A percentile compares a stretch with the other conserved stretches of the same genome.
phyloP scores from a whole-genome alignment of 202 grass and related monocot species.

The Cymbopogon flexuosus region DNA sequence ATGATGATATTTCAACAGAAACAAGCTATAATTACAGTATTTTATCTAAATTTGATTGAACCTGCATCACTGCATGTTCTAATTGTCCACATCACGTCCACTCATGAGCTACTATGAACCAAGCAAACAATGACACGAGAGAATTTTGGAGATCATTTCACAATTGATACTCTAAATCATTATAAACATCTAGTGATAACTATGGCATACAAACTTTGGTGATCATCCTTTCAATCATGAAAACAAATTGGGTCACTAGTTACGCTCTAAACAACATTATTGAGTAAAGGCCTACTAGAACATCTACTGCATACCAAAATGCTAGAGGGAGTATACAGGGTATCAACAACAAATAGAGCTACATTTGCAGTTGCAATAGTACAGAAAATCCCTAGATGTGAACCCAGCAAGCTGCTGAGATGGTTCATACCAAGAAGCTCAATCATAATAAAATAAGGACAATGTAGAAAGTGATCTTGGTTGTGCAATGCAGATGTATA shows the following conservation, averaged over 20 bases:
- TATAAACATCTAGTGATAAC: slow-evolving; percentile 7
- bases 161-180: neutral
- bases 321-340: neutral
- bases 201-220: neutral
- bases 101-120: neutral
- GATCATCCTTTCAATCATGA: neutral
- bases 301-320: neutral
- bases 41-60: neutral
- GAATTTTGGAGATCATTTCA: neutral
- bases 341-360: too few species aligned
- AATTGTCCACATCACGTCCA: neutral
- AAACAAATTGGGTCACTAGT: neutral
- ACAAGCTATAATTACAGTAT: neutral
- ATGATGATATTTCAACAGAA: slow-evolving; percentile 12
- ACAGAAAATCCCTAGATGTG: neutral
- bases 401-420: neutral
- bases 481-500: neutral
- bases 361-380: neutral
- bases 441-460: neutral
- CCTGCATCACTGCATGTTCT: neutral
- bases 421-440: neutral
- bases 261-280: neutral
- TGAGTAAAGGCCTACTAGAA: neutral
- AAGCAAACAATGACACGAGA: slow-evolving; percentile 12
- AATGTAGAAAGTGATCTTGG: neutral